Percentiles rank a stretch among this genome's conserved stretches.
These are phyloP conservation scores for Sophora flavescens DNA, from an alignment of 306 rosid genomes.

Conservation along the genomic window DNA sequence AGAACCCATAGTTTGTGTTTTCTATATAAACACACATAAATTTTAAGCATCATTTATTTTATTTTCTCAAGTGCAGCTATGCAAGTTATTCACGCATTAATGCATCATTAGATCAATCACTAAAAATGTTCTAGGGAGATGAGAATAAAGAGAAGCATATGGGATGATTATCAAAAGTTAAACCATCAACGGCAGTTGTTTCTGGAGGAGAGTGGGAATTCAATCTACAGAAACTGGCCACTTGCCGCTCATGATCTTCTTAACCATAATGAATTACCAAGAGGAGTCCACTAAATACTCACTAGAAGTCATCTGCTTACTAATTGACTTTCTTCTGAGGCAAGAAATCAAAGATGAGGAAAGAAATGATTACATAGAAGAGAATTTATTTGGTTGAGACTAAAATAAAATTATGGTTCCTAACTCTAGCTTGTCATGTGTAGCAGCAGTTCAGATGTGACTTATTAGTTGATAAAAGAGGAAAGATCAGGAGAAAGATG, in stretches of 20 bases:
- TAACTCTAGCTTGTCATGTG: conserved; percentile 5
- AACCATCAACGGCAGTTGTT: neutral
- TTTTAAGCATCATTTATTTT: no score
- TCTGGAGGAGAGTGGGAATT: neutral
- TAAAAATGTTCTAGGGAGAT: no score
- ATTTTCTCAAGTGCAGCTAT: no score
- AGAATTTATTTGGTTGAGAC: neutral
- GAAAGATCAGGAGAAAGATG: conserved; percentile 35
- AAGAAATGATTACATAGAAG: conserved; percentile 7
- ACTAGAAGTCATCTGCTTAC: neutral
- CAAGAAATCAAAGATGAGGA: conserved; percentile 29
- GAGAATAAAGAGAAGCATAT: neutral
- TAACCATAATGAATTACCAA: neutral
- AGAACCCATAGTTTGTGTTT: no score
- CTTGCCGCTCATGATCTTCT: neutral
- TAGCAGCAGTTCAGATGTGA: neutral
- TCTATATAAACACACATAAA: no score
- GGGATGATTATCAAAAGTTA: neutral
- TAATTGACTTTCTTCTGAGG: neutral
- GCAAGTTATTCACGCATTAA: no score
- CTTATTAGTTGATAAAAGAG: conserved; percentile 2
- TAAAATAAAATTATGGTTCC: conserved; percentile 3
- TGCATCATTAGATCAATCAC: no score
- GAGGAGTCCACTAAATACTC: neutral
- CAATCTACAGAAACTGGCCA: neutral